phyloP scores from a whole-genome alignment of 768 basidiomycete genomes.

The Daedalea quercina region DNA sequence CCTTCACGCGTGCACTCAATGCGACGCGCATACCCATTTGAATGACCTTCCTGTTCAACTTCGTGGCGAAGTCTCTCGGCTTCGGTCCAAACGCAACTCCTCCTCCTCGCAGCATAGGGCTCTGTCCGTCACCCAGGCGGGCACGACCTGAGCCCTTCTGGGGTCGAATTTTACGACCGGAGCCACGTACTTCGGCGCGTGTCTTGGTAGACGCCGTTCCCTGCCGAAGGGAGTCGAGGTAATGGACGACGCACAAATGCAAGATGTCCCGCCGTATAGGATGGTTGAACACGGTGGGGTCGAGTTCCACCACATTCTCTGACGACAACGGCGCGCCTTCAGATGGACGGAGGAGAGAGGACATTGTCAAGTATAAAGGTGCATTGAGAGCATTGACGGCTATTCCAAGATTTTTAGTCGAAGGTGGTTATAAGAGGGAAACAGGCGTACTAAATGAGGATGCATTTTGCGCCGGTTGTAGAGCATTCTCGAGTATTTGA shows the following conservation, averaged over 20 bases:
- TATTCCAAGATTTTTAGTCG: neutral
- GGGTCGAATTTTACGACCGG: conserved; percentile 79
- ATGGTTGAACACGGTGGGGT: conserved; percentile 81
- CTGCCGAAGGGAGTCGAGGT: conserved; percentile 85
- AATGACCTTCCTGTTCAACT: conserved; percentile 88
- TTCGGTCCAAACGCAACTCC: conserved; percentile 90
- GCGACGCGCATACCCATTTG: conserved; percentile 92
- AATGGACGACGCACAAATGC: conserved; percentile 84
- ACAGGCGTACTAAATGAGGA: neutral
- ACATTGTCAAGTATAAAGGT: conserved; percentile 58
- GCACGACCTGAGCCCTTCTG: conserved; percentile 93
- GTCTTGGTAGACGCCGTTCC: conserved; percentile 91
- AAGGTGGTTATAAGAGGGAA: neutral
- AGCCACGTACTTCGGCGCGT: conserved; percentile 83
- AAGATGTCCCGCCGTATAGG: conserved; percentile 90
- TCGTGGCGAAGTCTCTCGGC: conserved; percentile 87
- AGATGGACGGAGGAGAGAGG: conserved; percentile 44
- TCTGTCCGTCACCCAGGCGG: conserved; percentile 83
- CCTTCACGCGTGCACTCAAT: conserved; percentile 74
- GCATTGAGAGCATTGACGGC: neutral
- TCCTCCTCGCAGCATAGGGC: conserved; percentile 85
- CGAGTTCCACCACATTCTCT: conserved; percentile 51
- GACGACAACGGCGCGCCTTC: conserved; percentile 33
- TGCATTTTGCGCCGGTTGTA: neutral
- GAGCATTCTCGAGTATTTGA: neutral